Evolutionary conservation across 768 basidiomycete species (phyloP).

Genomic region (Mycena chlorophos): DNA sequence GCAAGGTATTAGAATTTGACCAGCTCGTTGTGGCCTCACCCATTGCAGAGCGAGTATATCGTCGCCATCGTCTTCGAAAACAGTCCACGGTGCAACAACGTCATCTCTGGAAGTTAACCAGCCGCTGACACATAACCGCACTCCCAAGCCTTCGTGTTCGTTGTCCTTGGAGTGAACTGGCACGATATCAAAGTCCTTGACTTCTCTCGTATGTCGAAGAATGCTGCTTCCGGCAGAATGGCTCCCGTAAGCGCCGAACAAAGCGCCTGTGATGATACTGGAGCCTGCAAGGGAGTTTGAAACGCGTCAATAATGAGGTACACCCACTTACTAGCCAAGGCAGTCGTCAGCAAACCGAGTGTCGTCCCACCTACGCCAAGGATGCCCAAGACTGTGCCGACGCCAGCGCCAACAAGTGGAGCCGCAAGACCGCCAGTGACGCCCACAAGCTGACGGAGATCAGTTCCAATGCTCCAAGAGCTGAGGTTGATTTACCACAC

Average conservation of each 20-base stretch:
- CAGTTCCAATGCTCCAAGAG: not conserved
- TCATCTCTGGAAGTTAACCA: conserved; percentile 49
- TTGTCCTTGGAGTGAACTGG: conserved; percentile 41
- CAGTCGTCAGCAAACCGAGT: conserved; percentile 50
- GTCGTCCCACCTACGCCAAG: conserved; percentile 56
- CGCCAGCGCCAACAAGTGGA: conserved; percentile 56
- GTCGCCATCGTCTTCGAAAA: conserved; percentile 48
- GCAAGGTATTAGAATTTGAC: not conserved
- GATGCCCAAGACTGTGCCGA: conserved; percentile 48
- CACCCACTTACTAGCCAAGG: conserved; percentile 37
- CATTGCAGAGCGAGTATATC: conserved; percentile 60
- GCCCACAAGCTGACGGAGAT: conserved; percentile 50
- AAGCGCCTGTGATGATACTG: conserved; percentile 54
- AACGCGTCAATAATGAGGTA: not conserved
- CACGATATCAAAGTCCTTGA: conserved; percentile 53
- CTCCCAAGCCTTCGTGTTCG: conserved; percentile 47
- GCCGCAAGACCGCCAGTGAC: conserved; percentile 62
- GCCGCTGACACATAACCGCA: conserved; percentile 56
- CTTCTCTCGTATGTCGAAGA: conserved; percentile 49
- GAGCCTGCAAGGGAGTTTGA: conserved; percentile 34
- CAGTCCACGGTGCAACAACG: conserved; percentile 53
- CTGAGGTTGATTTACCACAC: conserved; percentile 31
- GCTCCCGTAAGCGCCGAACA: conserved; percentile 60
- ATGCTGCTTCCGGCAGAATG: conserved; percentile 49
- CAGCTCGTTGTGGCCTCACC: conserved; percentile 35